A percentile compares a stretch with the other conserved stretches of the same genome.
Conservation (phyloP, 1,139 yeast genomes). For the Geotrichum siamense region DNA sequence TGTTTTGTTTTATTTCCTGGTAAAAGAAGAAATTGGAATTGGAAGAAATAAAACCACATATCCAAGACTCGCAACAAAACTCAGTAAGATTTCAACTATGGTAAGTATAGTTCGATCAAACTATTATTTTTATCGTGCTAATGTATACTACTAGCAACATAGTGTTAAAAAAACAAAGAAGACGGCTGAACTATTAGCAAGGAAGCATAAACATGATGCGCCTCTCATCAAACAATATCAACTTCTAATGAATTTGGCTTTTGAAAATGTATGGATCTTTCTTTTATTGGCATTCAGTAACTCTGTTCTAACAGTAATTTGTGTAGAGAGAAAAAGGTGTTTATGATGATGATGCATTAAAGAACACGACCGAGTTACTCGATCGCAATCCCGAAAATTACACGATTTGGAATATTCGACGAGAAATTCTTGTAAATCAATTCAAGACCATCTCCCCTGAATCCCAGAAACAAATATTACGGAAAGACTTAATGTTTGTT, state of each 20-base stretch:
- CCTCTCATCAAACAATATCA: constrained; percentile 53
- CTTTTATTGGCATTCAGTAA: background rate
- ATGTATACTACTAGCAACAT: no score
- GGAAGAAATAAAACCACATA: no score
- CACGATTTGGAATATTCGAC: constrained; percentile 82
- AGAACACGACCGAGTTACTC: constrained; percentile 51
- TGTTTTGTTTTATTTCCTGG: no score
- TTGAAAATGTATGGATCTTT: constrained; percentile 25
- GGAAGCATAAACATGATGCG: constrained; percentile 43
- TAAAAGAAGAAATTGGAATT: no score
- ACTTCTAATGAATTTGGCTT: constrained; percentile 40
- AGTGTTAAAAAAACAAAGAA: constrained; percentile 58
- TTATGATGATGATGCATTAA: constrained; percentile 43
- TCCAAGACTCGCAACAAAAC: no score
- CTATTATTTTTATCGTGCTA: no score
- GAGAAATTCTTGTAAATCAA: constrained; percentile 50
- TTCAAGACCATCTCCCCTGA: constrained; percentile 4
- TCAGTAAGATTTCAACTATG: no score
- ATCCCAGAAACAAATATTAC: constrained; percentile 39
- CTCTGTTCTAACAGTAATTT: constrained; percentile 7
- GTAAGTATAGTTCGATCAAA: no score
- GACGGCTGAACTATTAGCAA: constrained; percentile 46
- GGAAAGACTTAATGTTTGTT: constrained; percentile 55
- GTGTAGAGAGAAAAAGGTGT: constrained; percentile 16
- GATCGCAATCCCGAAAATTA: constrained; percentile 77